Evolutionary conservation across 2,329 filamentous ascomycete species (phyloP).

Genomic region (Apiospora hydei): DNA sequence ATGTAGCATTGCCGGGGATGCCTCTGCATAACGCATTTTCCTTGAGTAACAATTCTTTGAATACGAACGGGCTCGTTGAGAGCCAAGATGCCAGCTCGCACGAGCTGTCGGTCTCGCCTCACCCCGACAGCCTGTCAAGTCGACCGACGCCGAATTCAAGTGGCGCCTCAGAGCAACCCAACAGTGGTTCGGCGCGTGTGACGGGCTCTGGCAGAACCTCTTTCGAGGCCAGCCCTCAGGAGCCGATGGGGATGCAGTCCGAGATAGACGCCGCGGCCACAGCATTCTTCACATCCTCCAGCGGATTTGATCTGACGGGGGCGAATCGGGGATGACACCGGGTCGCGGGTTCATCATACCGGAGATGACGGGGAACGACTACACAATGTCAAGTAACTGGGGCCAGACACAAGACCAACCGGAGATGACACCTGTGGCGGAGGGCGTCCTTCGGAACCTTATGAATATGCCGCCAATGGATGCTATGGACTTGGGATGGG

Average conservation of each 20-base stretch:
- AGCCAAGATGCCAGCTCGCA: conserved; percentile 53
- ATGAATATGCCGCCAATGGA: conserved; percentile 66
- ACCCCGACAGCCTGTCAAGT: conserved; percentile 56
- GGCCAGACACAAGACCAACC: conserved; percentile 49
- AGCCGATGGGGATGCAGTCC: conserved; percentile 47
- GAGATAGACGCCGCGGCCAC: conserved; percentile 46
- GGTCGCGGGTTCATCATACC: conserved; percentile 45
- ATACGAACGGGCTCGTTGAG: conserved; percentile 46
- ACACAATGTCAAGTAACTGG: conserved; percentile 55
- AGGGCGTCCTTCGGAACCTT: conserved; percentile 63
- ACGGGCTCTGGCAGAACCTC: conserved; percentile 51
- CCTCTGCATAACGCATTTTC: conserved; percentile 24
- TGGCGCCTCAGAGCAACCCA: conserved; percentile 52
- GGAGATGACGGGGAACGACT: conserved; percentile 48
- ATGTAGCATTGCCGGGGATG: conserved; percentile 30
- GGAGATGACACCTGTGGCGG: conserved; percentile 60
- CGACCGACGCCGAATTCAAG: conserved; percentile 68
- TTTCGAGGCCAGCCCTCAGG: conserved; percentile 60
- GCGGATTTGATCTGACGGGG: conserved; percentile 43
- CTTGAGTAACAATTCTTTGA: not conserved
- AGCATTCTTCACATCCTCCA: conserved; percentile 50
- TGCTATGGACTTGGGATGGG: conserved; percentile 62
- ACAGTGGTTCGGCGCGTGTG: conserved; percentile 39
- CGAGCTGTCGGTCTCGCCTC: conserved; percentile 57
- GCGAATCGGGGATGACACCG: conserved; percentile 44